Evolutionary conservation across 768 basidiomycete genomes (phyloP).

Genomic region (Macrolepiota dolichaula): DNA sequence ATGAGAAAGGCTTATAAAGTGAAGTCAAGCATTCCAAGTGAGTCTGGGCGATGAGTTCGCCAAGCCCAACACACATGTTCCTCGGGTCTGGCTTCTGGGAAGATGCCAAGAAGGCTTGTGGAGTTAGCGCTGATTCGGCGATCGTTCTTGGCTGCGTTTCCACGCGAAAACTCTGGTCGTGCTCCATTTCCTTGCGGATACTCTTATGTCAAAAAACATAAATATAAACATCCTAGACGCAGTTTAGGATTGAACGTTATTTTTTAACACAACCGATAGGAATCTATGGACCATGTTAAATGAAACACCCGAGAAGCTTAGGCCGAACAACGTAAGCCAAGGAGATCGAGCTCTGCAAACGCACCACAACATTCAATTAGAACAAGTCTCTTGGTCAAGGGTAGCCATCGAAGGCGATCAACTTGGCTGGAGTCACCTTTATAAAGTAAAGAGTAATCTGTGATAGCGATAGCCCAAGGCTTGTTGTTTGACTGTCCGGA

Average conservation of each 20-base stretch:
- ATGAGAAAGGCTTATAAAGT: slow-evolving; percentile 10
- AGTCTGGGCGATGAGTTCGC: slow-evolving; percentile 10
- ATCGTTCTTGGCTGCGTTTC: background rate
- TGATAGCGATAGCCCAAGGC: background rate
- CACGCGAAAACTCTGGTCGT: background rate
- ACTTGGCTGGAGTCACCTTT: background rate
- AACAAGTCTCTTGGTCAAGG: background rate
- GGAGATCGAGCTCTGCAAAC: background rate
- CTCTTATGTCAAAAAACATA: background rate
- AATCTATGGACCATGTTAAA: background rate
- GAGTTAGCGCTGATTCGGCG: background rate
- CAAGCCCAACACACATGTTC: slow-evolving; percentile 12
- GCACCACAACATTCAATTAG: no score
- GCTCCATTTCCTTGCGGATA: background rate
- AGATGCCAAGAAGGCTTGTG: slow-evolving; percentile 11
- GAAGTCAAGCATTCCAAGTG: slow-evolving; percentile 8
- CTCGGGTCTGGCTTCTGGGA: slow-evolving; percentile 11
- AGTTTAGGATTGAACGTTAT: background rate
- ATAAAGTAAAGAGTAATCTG: background rate
- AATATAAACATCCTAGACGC: background rate
- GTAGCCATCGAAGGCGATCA: background rate
- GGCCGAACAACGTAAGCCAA: slow-evolving; percentile 2
- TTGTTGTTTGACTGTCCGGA: no score
- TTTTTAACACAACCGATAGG: background rate
- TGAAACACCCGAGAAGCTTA: background rate